These are phyloP conservation scores for Venturiaceae sp. DNA, from an alignment of 2,329 filamentous ascomycete species.

Conservation along the genomic window DNA sequence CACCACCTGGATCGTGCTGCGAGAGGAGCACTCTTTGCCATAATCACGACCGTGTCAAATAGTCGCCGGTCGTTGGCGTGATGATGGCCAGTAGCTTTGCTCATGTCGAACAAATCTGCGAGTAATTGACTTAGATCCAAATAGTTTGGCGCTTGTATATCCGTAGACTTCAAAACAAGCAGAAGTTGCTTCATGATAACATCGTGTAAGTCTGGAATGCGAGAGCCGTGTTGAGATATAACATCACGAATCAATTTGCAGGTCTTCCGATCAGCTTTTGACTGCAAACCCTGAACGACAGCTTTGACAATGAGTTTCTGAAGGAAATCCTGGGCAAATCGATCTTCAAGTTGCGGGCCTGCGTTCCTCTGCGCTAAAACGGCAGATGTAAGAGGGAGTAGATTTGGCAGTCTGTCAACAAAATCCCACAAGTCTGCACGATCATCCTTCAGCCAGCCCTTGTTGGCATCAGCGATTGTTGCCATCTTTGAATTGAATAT, in stretches of 20 bases:
- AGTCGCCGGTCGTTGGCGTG: not conserved
- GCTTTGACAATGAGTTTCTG: not conserved
- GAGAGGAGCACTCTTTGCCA: not conserved
- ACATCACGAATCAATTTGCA: not conserved
- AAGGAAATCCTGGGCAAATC: not conserved
- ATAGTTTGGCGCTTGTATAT: not conserved
- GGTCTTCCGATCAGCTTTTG: not conserved
- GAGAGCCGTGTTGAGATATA: not conserved
- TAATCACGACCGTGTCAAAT: not conserved
- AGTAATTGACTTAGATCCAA: not conserved
- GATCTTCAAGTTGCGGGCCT: not conserved
- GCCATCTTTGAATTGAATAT: not conserved
- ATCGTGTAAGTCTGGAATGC: not conserved
- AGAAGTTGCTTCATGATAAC: not conserved
- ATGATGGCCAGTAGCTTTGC: not conserved
- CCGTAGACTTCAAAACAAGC: not conserved
- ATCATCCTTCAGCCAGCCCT: conserved; percentile 1
- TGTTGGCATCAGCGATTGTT: not conserved
- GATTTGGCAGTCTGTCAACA: not conserved
- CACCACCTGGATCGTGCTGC: not conserved
- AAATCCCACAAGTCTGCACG: not conserved
- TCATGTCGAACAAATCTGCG: not conserved
- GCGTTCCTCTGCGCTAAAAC: not conserved
- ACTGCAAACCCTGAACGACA: not conserved
- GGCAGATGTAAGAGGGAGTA: not conserved